These are phyloP conservation scores for Hondaea fermentalgiana DNA, from an alignment of 108 stramenopile species.

Conservation along the genomic window DNA sequence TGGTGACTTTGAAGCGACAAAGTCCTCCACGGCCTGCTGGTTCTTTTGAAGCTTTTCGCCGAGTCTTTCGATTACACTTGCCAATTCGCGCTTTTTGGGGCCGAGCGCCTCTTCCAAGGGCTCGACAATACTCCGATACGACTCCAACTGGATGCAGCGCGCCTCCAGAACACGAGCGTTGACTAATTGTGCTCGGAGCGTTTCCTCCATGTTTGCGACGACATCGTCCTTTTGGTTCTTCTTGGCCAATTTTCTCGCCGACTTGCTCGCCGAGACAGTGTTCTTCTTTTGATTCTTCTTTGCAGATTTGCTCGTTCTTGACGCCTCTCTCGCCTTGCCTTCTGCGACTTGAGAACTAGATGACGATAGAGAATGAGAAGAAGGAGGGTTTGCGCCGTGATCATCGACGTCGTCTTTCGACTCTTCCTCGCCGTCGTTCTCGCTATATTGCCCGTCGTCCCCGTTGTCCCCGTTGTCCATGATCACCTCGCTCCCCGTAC, in stretches of 20 bases:
- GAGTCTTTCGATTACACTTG: background rate
- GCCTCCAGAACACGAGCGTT: background rate
- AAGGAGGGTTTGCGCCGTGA: too few relatives aligned
- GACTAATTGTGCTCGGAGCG: background rate
- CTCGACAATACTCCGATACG: background rate
- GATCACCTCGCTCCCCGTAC: too few relatives aligned
- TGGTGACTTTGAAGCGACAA: background rate
- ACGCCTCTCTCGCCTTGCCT: background rate
- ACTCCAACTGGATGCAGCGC: background rate
- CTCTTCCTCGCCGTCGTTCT: background rate
- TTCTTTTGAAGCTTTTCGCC: background rate
- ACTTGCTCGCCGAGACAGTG: too few relatives aligned
- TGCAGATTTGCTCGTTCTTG: background rate
- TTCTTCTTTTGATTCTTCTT: too few relatives aligned
- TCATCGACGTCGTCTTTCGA: background rate
- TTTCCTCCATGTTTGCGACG: background rate
- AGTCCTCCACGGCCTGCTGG: background rate
- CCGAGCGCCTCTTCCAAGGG: background rate
- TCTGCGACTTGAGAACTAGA: background rate
- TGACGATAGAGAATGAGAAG: too few relatives aligned
- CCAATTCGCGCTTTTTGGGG: background rate
- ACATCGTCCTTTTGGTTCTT: too few relatives aligned
- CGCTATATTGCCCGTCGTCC: background rate
- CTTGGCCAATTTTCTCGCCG: too few relatives aligned
- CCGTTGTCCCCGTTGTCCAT: background rate